Evolutionary conservation across 805 yeast genomes (phyloP), one percentile per base, ranked within the genome.

Genomic region (Wickerhamomyces canadensis): DNA sequence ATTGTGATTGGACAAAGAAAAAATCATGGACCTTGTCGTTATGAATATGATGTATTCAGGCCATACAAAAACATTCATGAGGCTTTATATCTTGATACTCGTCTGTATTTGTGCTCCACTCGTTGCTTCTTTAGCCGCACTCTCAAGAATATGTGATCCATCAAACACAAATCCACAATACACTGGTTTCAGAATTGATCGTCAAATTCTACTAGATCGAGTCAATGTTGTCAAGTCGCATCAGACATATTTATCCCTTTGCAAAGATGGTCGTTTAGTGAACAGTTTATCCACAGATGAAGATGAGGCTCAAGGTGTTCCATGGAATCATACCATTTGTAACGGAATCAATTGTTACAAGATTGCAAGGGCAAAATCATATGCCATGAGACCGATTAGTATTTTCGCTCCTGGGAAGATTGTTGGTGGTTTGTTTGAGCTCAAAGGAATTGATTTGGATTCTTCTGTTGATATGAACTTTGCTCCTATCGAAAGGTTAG

Each of bases 381-480:
- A 64, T 40, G 71, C 71, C 5, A 58, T 52, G 19, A 55, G 72
- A 34, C 49, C 62, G 19, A 35, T 67, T 5, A 60, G 67, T 2
- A 51, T 70, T 14, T 74, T 57, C 48, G 52, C 67, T 12, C 78
- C 80, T 1, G 58, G 62, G 15, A 62, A 73, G 0, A 63, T 66
- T 40, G 68, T 76, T 1, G 83, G 81, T 3, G 80, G 72, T 1
- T 45, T 76, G 4, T 76, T 62, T 51, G 62, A 61, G 32, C 65
- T 73, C 37, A 55, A 60, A 3, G 36, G 61, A 1, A 49, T 60
- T 3, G 34, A 11, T 6, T 6, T 15, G 10, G 25, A 36, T 18
- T 28, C 36, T 4, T 10, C 37, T 9, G 42, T 36, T 31, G 40
- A 29, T 11, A 7, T 9, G 23, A 36, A n/a, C 26, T 43, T 26